Percentiles rank a stretch among this genome's conserved stretches.
These are phyloP conservation scores for Boletellus dicymbophilus DNA, from an alignment of 1,284 basidiomycete genomes.

Conservation along the genomic window DNA sequence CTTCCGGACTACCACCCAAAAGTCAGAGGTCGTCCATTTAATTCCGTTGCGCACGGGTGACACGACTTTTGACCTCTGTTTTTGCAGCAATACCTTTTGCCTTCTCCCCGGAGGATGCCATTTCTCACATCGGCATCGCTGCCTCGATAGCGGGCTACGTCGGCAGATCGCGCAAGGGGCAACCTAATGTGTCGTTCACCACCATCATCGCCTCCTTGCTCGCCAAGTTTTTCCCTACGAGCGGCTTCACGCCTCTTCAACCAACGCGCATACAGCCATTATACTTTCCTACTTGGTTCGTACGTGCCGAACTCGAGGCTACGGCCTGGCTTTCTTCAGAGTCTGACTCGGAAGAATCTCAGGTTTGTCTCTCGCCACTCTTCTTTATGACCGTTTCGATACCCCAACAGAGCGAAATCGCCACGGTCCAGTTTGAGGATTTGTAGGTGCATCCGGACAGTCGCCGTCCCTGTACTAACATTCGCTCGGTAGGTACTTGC, in stretches of 20 bases:
- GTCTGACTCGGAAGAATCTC: constrained; percentile 21
- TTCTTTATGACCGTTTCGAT: constrained; percentile 3
- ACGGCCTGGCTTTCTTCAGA: constrained; percentile 28
- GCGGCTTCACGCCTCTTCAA: constrained; percentile 26
- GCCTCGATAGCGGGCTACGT: constrained; percentile 18
- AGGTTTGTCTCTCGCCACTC: constrained; percentile 21
- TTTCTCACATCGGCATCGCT: constrained; percentile 27
- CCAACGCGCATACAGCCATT: constrained; percentile 42
- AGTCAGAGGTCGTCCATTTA: constrained; percentile 43
- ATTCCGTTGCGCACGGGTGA: neutral
- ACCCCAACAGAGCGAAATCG: constrained; percentile 15
- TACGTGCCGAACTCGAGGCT: constrained; percentile 52
- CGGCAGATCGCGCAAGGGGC: constrained; percentile 11
- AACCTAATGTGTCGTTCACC: constrained; percentile 17
- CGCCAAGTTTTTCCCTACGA: constrained; percentile 30
- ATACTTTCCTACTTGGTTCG: constrained; percentile 64
- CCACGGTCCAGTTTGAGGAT: constrained; percentile 28
- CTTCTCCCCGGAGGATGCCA: constrained; percentile 34
- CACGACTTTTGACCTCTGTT: constrained; percentile 11
- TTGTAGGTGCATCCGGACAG: constrained; percentile 19
- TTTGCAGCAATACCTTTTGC: constrained; percentile 41
- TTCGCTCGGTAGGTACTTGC: constrained; percentile 23
- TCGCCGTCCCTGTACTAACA: constrained; percentile 10
- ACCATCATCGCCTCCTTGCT: constrained; percentile 23
- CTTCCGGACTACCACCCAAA: constrained; percentile 36